Evolutionary conservation across 306 rosid species (phyloP), one percentile per base, ranked within the genome.

Genomic region (Glycine tomentella): DNA sequence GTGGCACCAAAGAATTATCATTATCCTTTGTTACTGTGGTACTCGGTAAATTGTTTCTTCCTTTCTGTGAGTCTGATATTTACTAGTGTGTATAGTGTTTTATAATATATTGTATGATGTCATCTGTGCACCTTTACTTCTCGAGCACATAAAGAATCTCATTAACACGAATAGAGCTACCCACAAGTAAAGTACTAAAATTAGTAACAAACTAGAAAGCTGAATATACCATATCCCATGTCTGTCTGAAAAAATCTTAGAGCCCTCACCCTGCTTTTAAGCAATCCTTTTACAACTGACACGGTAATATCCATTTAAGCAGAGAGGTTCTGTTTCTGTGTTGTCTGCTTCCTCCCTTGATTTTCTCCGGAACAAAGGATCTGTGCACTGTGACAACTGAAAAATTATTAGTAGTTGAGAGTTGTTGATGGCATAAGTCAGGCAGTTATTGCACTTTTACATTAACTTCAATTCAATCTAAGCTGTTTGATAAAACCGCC

Each of bases 261-360:
- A 20, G 20, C 9, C n/a, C 67, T 70, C 38, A 34, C 80, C 80
- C 74, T 59, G 73, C 73, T 68, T 84, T 44, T 20, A 20, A 20
- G 20, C 20, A 20, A 20, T 20, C 20, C 20, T 20, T 20, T 20
- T 20, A 20, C 20, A 20, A 20, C 0, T 20, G 20, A 20, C 20
- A 20, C 20, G 1, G 1, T 20, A 20, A 20, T 20, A 20, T 20
- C 20, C 20, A 20, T 20, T 20, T 20, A 20, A 80, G 40, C 75
- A 80, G 59, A 55, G 38, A 40, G 4, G 15, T 42, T 20, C n/a
- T 20, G 0, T 0, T 20, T 78, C 25, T 52, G 55, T 84, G 63
- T 61, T 80, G 65, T 75, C 50, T 52, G 45, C 80, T 68, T 79
- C 73, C 15, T 69, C 33, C 79, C 72, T 75, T 80, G 84, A 80